Conservation (phyloP, 345 rosid genomes). For the Combretum micranthum region DNA sequence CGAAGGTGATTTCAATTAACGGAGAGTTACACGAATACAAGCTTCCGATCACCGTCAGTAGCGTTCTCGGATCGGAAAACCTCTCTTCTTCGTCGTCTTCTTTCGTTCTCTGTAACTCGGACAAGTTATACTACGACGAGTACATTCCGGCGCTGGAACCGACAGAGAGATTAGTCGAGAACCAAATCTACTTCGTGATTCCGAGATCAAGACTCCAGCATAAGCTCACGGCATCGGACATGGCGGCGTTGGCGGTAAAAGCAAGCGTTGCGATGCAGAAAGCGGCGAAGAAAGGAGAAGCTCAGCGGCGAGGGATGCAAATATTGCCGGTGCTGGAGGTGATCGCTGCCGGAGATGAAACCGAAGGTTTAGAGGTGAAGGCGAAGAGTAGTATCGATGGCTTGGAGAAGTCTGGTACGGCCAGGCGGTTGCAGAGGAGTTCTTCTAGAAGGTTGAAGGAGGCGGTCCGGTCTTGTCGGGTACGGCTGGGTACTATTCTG, state of each 20-base stretch:
- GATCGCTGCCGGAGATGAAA: not conserved
- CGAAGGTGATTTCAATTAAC: constrained; percentile 13
- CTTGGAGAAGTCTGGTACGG: not conserved
- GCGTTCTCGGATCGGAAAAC: constrained; percentile 14
- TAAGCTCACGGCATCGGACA: constrained; percentile 18
- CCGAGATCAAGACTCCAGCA: constrained; percentile 14
- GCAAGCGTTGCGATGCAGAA: constrained; percentile 25
- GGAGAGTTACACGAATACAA: constrained; percentile 19
- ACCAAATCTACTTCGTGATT: constrained; percentile 26
- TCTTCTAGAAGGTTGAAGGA: constrained; percentile 6
- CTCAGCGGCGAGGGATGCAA: not conserved
- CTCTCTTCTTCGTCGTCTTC: constrained; percentile 11
- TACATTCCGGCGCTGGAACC: constrained; percentile 15
- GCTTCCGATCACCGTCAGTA: constrained; percentile 16
- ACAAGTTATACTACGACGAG: constrained; percentile 20
- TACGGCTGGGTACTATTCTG: constrained; percentile 13
- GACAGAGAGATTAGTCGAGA: constrained; percentile 11
- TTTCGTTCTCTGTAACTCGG: constrained; percentile 22
- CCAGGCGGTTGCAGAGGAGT: constrained; percentile 3
- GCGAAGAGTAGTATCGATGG: constrained; percentile 5
- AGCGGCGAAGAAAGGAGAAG: not conserved
- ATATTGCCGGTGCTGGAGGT: constrained; percentile 13
- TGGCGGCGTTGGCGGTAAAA: constrained; percentile 31
- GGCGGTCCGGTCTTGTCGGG: constrained; percentile 10
- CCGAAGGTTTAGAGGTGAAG: not conserved